Evolutionary conservation across 768 basidiomycete genomes (phyloP).

Genomic region (Naganishia antarctica): DNA sequence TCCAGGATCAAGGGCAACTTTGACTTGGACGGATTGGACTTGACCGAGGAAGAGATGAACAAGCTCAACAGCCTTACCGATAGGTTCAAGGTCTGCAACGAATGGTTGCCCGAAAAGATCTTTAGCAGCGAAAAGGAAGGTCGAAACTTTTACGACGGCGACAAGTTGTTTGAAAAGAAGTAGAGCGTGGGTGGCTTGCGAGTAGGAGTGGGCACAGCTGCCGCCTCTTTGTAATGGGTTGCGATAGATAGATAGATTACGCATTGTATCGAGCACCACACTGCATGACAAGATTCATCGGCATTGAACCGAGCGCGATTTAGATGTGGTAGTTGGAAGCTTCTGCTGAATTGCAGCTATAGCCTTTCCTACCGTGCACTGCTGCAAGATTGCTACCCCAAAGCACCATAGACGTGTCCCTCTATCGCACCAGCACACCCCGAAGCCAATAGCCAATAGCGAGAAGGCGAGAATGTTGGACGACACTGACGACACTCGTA

Average conservation of each 20-base stretch:
- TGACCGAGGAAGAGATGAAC: slow-evolving; percentile 31
- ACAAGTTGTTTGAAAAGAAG: slow-evolving; percentile 23
- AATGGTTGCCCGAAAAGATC: slow-evolving; percentile 29
- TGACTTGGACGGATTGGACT: slow-evolving; percentile 29
- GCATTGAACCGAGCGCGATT: slow-evolving; percentile 8
- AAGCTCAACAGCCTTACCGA: slow-evolving; percentile 26
- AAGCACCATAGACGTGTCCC: no score
- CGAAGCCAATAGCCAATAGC: no score
- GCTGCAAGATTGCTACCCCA: no score
- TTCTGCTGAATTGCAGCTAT: background rate
- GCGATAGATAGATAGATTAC: background rate
- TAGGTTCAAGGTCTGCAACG: slow-evolving; percentile 32
- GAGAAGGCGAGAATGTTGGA: no score
- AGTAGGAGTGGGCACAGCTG: background rate
- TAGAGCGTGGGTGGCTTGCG: background rate
- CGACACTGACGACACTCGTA: no score
- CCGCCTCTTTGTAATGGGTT: background rate
- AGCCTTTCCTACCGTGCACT: no score
- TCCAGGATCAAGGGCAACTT: slow-evolving; percentile 33
- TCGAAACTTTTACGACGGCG: slow-evolving; percentile 26
- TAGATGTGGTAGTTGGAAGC: background rate
- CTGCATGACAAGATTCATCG: slow-evolving; percentile 17
- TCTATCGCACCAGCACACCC: no score
- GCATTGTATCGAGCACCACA: slow-evolving; percentile 12
- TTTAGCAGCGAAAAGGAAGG: slow-evolving; percentile 23